Conservation (phyloP, 345 rosid genomes). For the Kernera saxatilis region DNA sequence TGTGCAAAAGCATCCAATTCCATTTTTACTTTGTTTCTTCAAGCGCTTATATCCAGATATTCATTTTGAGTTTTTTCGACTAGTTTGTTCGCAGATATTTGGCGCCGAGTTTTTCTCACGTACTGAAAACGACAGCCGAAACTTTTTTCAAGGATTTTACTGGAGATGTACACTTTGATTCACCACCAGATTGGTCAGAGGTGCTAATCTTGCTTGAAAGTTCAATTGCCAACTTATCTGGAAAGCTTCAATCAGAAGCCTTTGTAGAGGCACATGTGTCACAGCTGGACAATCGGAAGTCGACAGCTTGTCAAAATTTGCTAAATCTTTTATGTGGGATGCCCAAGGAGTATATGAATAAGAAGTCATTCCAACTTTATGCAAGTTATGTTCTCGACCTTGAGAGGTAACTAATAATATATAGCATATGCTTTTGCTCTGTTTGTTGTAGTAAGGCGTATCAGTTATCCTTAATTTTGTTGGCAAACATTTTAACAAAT, state of each 20-base stretch:
- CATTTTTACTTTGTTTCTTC: neutral
- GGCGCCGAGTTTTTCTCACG: slow-evolving; percentile 51
- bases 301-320: slow-evolving; percentile 51
- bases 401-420: slow-evolving; percentile 54
- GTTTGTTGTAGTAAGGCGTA: neutral
- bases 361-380: slow-evolving; percentile 49
- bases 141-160: slow-evolving; percentile 32
- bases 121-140: slow-evolving; percentile 45
- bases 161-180: slow-evolving; percentile 35
- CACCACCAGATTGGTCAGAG: slow-evolving; percentile 58
- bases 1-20: neutral
- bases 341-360: slow-evolving; percentile 65
- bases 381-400: slow-evolving; percentile 53
- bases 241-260: slow-evolving; percentile 27
- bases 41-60: neutral
- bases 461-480: neutral
- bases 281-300: slow-evolving; percentile 30
- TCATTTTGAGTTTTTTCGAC: slow-evolving; percentile 30
- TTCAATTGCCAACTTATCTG: slow-evolving; percentile 26
- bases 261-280: slow-evolving; percentile 25
- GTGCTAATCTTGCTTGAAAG: slow-evolving; percentile 47
- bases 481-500: neutral
- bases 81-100: slow-evolving; percentile 91
- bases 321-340: slow-evolving; percentile 60
- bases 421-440: slow-evolving; percentile 2